Conservation (phyloP, 2,329 filamentous ascomycete species). For the Drechslerella dactyloides region DNA sequence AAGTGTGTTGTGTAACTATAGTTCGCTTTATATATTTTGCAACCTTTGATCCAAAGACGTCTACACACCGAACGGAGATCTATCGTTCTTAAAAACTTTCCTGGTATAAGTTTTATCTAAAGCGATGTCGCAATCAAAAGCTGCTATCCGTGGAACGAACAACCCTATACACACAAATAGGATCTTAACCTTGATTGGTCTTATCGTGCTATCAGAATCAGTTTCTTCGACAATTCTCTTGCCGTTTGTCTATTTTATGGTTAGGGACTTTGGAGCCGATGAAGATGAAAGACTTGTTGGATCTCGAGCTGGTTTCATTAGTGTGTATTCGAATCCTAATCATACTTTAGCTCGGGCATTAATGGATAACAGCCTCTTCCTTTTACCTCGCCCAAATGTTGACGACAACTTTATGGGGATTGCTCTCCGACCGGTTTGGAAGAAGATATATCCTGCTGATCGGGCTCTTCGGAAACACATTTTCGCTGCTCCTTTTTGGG, state of each 20-base stretch:
- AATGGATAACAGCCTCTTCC: conserved; percentile 15
- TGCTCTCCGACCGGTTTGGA: conserved; percentile 20
- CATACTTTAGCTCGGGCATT: neutral
- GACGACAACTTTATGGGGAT: conserved; percentile 23
- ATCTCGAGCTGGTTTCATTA: conserved; percentile 28
- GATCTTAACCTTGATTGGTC: conserved; percentile 18
- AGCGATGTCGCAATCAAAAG: neutral
- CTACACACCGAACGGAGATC: neutral
- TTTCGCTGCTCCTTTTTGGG: conserved; percentile 24
- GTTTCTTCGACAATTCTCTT: conserved; percentile 28
- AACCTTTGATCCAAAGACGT: neutral
- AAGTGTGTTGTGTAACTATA: neutral
- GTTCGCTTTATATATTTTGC: conserved; percentile 1
- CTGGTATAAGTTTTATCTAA: neutral
- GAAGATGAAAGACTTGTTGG: conserved; percentile 27
- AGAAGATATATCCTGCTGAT: conserved; percentile 20
- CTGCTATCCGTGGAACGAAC: neutral
- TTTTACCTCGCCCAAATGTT: conserved; percentile 29
- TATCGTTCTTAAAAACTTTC: neutral
- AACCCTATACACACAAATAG: conserved; percentile 5
- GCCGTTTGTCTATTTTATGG: conserved; percentile 36
- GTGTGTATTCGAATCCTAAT: conserved; percentile 1
- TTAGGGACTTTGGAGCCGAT: conserved; percentile 24
- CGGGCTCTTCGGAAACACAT: conserved; percentile 21
- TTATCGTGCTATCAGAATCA: conserved; percentile 26